Percentiles rank a stretch among this genome's conserved stretches.
Evolutionary conservation across 768 basidiomycete species (phyloP).

Genomic region (Trametopsis cervina): DNA sequence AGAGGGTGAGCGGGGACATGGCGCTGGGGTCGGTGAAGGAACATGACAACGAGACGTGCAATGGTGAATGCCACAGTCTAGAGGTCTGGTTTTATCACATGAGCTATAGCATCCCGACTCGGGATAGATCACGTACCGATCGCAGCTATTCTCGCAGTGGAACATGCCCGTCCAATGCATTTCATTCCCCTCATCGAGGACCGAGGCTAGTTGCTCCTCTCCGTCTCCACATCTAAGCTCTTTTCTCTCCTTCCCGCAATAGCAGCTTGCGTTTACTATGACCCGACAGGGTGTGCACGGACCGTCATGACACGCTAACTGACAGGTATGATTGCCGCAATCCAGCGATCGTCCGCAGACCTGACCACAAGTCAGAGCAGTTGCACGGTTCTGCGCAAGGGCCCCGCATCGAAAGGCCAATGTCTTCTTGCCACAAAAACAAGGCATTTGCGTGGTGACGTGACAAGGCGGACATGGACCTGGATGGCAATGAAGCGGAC

Average conservation of each 20-base stretch:
- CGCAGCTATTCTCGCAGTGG: constrained; percentile 55
- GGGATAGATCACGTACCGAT: constrained; percentile 44
- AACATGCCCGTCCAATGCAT: constrained; percentile 60
- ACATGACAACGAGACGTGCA: constrained; percentile 79
- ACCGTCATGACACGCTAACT: constrained; percentile 68
- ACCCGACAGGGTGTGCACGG: constrained; percentile 60
- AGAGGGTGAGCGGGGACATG: constrained; percentile 71
- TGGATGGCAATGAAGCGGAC: constrained; percentile 83
- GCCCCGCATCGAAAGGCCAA: constrained; percentile 56
- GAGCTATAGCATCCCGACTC: neutral
- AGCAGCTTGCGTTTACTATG: constrained; percentile 56
- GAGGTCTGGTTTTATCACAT: constrained; percentile 35
- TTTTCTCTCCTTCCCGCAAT: constrained; percentile 66
- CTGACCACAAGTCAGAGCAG: constrained; percentile 31
- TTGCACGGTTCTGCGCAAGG: constrained; percentile 20
- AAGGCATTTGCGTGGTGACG: constrained; percentile 67
- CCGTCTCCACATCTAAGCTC: constrained; percentile 62
- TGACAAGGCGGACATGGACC: constrained; percentile 95
- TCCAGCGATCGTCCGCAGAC: constrained; percentile 38
- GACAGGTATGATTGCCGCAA: constrained; percentile 72
- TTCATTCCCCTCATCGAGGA: constrained; percentile 30
- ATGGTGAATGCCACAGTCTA: constrained; percentile 70
- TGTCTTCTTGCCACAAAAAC: constrained; percentile 64
- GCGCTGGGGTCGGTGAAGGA: constrained; percentile 45
- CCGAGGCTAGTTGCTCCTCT: constrained; percentile 33